Evolutionary conservation across 495 filamentous ascomycete genomes (phyloP).

Genomic region (Coniosporium apollinis): DNA sequence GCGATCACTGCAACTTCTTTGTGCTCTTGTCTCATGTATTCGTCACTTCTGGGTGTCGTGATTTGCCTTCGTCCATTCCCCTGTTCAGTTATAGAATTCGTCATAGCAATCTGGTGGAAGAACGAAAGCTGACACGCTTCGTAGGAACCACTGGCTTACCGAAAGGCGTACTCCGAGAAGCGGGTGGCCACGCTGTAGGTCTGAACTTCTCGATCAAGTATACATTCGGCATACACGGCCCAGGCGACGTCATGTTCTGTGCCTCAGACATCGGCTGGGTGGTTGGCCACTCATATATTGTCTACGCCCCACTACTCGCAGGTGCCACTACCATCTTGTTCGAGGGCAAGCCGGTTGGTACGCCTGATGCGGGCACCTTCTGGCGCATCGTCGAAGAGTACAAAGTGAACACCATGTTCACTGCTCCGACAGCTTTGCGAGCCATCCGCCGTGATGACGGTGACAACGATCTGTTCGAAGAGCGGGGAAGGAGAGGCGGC

Average conservation of each 20-base stretch:
- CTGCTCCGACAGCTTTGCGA: conserved; percentile 72
- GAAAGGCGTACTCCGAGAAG: conserved; percentile 74
- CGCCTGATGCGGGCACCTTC: conserved; percentile 70
- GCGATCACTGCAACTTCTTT: too few species aligned
- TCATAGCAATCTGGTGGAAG: too few species aligned
- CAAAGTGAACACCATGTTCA: conserved; percentile 68
- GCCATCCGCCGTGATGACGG: conserved; percentile 80
- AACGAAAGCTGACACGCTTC: conserved; percentile 7
- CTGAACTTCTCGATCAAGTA: conserved; percentile 62
- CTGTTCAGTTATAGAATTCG: too few species aligned
- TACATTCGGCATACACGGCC: conserved; percentile 62
- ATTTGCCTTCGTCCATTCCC: too few species aligned
- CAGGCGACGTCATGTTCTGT: conserved; percentile 71
- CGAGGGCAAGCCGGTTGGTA: conserved; percentile 85
- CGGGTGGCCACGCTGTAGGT: conserved; percentile 77
- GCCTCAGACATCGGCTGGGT: conserved; percentile 34
- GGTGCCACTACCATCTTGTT: conserved; percentile 79
- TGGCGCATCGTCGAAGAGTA: conserved; percentile 78
- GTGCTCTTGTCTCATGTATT: too few species aligned
- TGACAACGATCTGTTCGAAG: conserved; percentile 43
- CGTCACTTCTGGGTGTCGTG: too few species aligned
- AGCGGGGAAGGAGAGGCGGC: conserved; percentile 45
- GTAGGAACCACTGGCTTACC: conserved; percentile 69
- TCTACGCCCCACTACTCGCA: conserved; percentile 69
- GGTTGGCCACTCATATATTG: conserved; percentile 31